These are phyloP conservation scores for Ganoderma leucocontextum DNA, from an alignment of 1,284 basidiomycete genomes.

Conservation along the genomic window DNA sequence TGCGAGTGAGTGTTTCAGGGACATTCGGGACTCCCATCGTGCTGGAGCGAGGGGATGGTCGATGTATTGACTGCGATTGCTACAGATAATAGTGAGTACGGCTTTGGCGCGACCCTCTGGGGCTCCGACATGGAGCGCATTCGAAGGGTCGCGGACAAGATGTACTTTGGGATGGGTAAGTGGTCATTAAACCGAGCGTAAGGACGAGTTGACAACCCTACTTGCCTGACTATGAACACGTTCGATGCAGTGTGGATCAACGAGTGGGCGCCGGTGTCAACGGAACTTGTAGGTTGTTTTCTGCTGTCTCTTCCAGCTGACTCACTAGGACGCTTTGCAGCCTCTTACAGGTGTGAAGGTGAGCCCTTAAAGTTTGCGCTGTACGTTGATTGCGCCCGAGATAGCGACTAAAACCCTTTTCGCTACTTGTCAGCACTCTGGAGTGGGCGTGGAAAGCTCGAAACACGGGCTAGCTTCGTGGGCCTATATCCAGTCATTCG, in stretches of 20 bases:
- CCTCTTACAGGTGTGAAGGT: slow-evolving; percentile 6
- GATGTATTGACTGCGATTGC: background rate
- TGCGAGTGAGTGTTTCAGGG: slow-evolving; percentile 22
- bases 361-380: background rate
- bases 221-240: background rate
- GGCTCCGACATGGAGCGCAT: slow-evolving; percentile 16
- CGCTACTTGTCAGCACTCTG: slow-evolving; percentile 15
- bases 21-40: background rate
- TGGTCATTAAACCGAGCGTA: background rate
- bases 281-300: slow-evolving; percentile 14
- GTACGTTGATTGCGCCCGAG: background rate
- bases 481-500: slow-evolving; percentile 15
- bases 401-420: background rate
- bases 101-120: slow-evolving; percentile 21
- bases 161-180: slow-evolving; percentile 20
- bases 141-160: slow-evolving; percentile 13
- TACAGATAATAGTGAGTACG: slow-evolving; percentile 22
- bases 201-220: background rate
- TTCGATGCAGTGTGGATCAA: slow-evolving; percentile 23
- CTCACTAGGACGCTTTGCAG: background rate
- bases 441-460: slow-evolving; percentile 22
- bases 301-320: background rate
- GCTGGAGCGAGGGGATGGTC: no score
- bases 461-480: slow-evolving; percentile 26
- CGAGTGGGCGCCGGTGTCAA: slow-evolving; percentile 10